Evolutionary conservation across 371 early-diverging fungal species (phyloP).

Genomic region (Mortierella sp.): DNA sequence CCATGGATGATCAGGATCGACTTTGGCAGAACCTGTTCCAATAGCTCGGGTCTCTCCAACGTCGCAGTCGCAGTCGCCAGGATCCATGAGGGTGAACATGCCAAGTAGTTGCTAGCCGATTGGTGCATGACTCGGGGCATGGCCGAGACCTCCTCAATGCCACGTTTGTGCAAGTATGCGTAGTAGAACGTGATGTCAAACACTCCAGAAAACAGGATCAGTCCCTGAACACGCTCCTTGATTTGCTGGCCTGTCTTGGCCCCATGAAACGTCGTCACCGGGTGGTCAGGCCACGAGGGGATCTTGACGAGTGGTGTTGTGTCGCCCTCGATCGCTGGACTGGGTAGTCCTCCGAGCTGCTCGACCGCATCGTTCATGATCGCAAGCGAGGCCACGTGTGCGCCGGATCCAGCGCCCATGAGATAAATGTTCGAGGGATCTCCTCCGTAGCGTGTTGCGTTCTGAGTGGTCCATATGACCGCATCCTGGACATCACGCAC

Average conservation of each 20-base stretch:
- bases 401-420: constrained; percentile 67
- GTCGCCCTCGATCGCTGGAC: constrained; percentile 33
- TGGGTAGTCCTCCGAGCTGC: constrained; percentile 37
- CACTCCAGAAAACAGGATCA: constrained; percentile 72
- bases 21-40: constrained; percentile 47
- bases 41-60: constrained; percentile 26
- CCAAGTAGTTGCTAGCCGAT: constrained; percentile 51
- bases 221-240: constrained; percentile 65
- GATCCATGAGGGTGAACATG: constrained; percentile 48
- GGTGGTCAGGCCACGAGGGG: constrained; percentile 32
- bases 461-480: constrained; percentile 50
- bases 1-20: constrained; percentile 52
- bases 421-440: constrained; percentile 57
- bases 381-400: constrained; percentile 59
- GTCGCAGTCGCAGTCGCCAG: constrained; percentile 28
- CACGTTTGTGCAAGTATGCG: constrained; percentile 69
- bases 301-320: constrained; percentile 28
- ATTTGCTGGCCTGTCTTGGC: constrained; percentile 24
- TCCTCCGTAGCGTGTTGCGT: constrained; percentile 52
- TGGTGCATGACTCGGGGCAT: constrained; percentile 77
- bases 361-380: constrained; percentile 56
- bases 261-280: constrained; percentile 8
- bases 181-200: constrained; percentile 77
- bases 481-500: constrained; percentile 55
- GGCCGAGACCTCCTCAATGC: constrained; percentile 80